Percentiles rank a stretch among this genome's conserved stretches.
These are phyloP conservation scores for Alnus rubra DNA, from an alignment of 306 rosid genomes.

Conservation along the genomic window DNA sequence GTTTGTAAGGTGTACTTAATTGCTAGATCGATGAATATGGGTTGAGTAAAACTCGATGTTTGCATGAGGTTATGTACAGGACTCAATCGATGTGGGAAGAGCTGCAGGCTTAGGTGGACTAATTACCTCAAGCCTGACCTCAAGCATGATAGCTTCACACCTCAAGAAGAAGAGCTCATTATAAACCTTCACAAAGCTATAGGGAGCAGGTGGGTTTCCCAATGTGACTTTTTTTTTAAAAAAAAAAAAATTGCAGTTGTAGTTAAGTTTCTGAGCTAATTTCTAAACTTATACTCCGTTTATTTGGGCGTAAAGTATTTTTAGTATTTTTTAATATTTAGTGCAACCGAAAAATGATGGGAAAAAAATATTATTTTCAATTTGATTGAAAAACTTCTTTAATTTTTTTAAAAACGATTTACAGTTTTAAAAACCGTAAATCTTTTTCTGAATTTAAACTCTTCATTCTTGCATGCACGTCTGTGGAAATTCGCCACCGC, in stretches of 20 bases:
- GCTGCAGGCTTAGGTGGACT: conserved; percentile 96
- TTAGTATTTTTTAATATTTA: too few relatives aligned
- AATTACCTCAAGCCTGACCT: conserved; percentile 91
- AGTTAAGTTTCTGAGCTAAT: not conserved
- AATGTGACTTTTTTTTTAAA: not conserved
- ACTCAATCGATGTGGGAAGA: conserved; percentile 85
- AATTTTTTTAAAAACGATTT: too few relatives aligned
- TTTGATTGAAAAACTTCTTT: too few relatives aligned
- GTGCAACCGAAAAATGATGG: too few relatives aligned
- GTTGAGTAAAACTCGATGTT: not conserved
- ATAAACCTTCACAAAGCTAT: conserved; percentile 78
- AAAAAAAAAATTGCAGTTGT: not conserved
- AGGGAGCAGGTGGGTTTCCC: conserved; percentile 72
- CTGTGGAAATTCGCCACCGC: too few relatives aligned
- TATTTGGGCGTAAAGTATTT: too few relatives aligned
- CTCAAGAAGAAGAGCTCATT: conserved; percentile 82
- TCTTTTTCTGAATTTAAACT: too few relatives aligned
- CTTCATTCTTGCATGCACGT: too few relatives aligned
- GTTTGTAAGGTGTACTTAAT: not conserved
- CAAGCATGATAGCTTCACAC: conserved; percentile 81
- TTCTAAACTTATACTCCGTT: not conserved
- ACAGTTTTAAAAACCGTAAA: too few relatives aligned
- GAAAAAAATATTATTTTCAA: too few relatives aligned
- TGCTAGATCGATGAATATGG: not conserved
- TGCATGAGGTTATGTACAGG: conserved; percentile 53